A percentile compares a stretch with the other conserved stretches of the same genome.
Conservation (phyloP, 306 rosid species). For the Cicer bijugum region DNA sequence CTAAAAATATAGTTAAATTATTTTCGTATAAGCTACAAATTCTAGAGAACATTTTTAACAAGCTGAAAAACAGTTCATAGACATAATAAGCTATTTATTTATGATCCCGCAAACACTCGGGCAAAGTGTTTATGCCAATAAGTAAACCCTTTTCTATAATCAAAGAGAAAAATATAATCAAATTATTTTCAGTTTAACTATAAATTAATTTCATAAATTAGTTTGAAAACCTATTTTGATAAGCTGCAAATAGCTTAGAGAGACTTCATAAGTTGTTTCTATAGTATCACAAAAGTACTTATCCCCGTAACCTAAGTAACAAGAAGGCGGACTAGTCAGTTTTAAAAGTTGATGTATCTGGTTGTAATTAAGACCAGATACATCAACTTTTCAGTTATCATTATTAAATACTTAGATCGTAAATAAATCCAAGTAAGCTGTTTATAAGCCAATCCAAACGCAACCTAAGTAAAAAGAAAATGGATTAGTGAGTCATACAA, state of each 20-base stretch:
- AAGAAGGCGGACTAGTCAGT: too few species aligned
- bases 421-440: background rate
- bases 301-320: too few species aligned
- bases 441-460: background rate
- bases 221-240: background rate
- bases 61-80: background rate
- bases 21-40: background rate
- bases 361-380: too few species aligned
- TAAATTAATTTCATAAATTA: background rate
- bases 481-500: slow-evolving; percentile 41
- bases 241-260: background rate
- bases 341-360: too few species aligned
- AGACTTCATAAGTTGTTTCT: too few species aligned
- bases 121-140: background rate
- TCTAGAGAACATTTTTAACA: background rate
- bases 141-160: background rate
- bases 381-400: too few species aligned
- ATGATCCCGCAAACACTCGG: background rate
- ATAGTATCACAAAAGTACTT: too few species aligned
- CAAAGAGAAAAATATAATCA: too few species aligned
- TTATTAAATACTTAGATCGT: too few species aligned
- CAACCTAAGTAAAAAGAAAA: background rate
- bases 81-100: background rate
- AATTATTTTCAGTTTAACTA: background rate
- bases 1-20: background rate